Conservation (phyloP, 768 basidiomycete species). For the Boletus rex-veris region DNA sequence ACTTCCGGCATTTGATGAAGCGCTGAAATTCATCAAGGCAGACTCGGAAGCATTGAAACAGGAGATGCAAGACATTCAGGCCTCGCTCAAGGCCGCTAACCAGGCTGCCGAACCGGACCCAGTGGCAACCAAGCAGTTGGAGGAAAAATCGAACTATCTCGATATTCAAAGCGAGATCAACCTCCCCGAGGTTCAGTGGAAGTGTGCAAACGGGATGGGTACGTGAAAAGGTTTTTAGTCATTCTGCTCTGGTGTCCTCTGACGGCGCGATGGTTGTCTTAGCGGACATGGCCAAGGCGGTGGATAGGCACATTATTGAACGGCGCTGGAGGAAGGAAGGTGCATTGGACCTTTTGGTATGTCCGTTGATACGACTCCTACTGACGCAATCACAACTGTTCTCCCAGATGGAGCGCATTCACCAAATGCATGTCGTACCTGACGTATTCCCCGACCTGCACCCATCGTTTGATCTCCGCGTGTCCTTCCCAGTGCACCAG, state of each 20-base stretch:
- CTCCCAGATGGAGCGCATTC: conserved; percentile 83
- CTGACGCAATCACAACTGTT: not conserved
- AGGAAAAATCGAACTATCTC: conserved; percentile 53
- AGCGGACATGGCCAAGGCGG: conserved; percentile 67
- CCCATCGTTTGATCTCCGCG: conserved; percentile 71
- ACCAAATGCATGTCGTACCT: conserved; percentile 89
- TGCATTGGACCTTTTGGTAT: conserved; percentile 75
- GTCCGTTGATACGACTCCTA: not conserved
- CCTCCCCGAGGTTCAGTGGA: conserved; percentile 79
- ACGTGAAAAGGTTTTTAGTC: conserved; percentile 26
- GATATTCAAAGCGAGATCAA: conserved; percentile 82
- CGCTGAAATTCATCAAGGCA: conserved; percentile 61
- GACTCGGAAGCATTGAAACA: conserved; percentile 54
- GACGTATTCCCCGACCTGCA: conserved; percentile 73
- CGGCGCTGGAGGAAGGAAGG: conserved; percentile 85
- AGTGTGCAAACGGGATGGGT: conserved; percentile 77
- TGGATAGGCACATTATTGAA: conserved; percentile 79
- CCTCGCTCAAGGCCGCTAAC: conserved; percentile 15
- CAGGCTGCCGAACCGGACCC: conserved; percentile 31
- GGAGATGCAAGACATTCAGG: conserved; percentile 21
- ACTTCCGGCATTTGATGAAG: conserved; percentile 81
- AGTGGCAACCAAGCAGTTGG: conserved; percentile 40
- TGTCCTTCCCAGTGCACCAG: conserved; percentile 47
- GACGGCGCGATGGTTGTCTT: not conserved
- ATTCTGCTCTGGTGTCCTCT: not conserved